Evolutionary conservation across 164 flowering plant genomes (phyloP).

Genomic region (Nymphaea colorata): DNA sequence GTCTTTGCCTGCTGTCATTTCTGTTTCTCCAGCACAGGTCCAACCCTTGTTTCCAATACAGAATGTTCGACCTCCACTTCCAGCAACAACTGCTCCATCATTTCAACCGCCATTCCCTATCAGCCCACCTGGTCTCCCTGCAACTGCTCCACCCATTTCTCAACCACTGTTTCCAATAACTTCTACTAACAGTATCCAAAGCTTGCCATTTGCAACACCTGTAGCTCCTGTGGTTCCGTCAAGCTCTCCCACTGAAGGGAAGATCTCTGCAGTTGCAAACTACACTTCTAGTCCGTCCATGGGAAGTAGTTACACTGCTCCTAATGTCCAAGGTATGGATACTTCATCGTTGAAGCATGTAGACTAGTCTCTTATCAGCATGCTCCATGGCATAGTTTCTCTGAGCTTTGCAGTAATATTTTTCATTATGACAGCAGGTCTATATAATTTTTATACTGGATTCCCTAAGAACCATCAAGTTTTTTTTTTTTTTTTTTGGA

Average conservation of each 20-base stretch:
- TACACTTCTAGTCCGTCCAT: constrained; percentile 13
- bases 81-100: constrained; percentile 21
- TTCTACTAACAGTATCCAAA: constrained; percentile 33
- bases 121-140: constrained; percentile 60
- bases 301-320: constrained; percentile 21
- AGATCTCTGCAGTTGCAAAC: constrained; percentile 22
- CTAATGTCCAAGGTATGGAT: constrained; percentile 34
- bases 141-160: constrained; percentile 39
- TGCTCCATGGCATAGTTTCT: too few relatives aligned
- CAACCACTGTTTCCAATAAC: constrained; percentile 84
- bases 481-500: too few relatives aligned
- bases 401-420: too few relatives aligned
- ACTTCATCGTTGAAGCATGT: background rate
- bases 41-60: constrained; percentile 91
- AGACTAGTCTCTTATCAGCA: too few relatives aligned
- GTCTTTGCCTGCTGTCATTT: constrained; percentile 36
- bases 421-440: too few relatives aligned
- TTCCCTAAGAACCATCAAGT: too few relatives aligned
- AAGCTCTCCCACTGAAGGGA: constrained; percentile 34
- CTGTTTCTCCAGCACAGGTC: constrained; percentile 32
- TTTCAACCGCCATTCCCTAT: constrained; percentile 36
- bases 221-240: constrained; percentile 25
- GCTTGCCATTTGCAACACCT: constrained; percentile 42
- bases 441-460: too few relatives aligned
- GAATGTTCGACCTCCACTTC: constrained; percentile 27